These are phyloP conservation scores for Boechera divaricarpa DNA, from an alignment of 345 rosid species.

Conservation along the genomic window DNA sequence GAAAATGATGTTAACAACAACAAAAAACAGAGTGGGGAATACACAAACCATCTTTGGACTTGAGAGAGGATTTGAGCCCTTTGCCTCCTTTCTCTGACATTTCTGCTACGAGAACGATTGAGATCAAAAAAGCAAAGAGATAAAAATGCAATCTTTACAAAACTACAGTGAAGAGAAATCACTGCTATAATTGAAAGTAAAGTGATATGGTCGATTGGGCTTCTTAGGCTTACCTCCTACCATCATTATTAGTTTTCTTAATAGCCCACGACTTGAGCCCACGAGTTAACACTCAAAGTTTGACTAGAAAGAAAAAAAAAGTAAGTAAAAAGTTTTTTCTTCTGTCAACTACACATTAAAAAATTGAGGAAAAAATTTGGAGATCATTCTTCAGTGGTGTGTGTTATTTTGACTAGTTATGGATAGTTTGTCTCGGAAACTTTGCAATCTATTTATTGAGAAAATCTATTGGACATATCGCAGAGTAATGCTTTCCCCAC, in stretches of 20 bases:
- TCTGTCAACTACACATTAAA: too few species aligned
- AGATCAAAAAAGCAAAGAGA: background rate
- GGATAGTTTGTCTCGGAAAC: too few species aligned
- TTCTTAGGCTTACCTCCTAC: background rate
- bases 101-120: background rate
- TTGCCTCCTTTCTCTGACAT: slow-evolving; percentile 83
- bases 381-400: too few species aligned
- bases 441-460: too few species aligned
- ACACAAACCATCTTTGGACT: slow-evolving; percentile 45
- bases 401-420: too few species aligned
- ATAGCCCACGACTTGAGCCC: slow-evolving; percentile 11
- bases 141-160: background rate
- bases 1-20: background rate
- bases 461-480: too few species aligned
- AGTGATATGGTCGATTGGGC: background rate
- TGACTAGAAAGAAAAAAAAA: too few species aligned
- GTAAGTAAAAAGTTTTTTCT: too few species aligned
- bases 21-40: background rate
- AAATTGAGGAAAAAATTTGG: too few species aligned
- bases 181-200: background rate
- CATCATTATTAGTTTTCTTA: background rate
- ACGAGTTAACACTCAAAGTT: background rate
- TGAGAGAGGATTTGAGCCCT: slow-evolving; percentile 61
- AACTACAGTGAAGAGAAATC: background rate
- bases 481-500: too few species aligned